Evolutionary conservation across 192 early-diverging fungal species (phyloP), one percentile per base, ranked within the genome.

Genomic region (Coemansia sp.): DNA sequence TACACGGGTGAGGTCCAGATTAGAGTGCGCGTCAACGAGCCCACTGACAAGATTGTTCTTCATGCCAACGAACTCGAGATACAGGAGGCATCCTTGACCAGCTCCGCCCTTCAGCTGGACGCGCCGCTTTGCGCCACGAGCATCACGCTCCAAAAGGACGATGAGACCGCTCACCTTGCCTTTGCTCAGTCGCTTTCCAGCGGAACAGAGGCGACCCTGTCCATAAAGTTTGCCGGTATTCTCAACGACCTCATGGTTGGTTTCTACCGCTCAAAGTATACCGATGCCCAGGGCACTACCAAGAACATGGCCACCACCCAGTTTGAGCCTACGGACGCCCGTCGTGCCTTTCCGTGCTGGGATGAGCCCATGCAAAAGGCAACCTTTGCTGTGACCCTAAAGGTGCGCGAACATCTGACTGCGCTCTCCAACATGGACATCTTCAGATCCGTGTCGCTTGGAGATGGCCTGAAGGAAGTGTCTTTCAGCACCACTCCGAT

Each of bases 341-440:
- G 95, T 56, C 86, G 91, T 32, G 89, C 90, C 14, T 90, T 98
- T 75, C 97, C 97, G n/a, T 98, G 90, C 73, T 97, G 88, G 87
- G 95, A 99, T 78, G 97, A 98, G 83, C 97, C 97, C 33, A 84
- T 87, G 56, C 85, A 92, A 42, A 99, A 99, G 82, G 94, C 95
- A 27, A 94, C 91, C 0, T 99, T 97, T 56, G 91, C 95, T 63
- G 84, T 95, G 37, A 93, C 89, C 3, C 81, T 98, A 58, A 82
- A 87, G 37, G 91, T 98, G 33, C 83, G 80, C 24, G 81, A 81
- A 26, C 81, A 87, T 12, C 76, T 94, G 43, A 87, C 85, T 21
- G 96, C 93, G 12, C 81, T 98, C 38, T 93, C 92, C 44, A 98
- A 98, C 82, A 97, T 95, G 93, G 74, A 74, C 5, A 79, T 85